Evolutionary conservation across 306 rosid genomes (phyloP).

Genomic region (Gastrolobium villosum): DNA sequence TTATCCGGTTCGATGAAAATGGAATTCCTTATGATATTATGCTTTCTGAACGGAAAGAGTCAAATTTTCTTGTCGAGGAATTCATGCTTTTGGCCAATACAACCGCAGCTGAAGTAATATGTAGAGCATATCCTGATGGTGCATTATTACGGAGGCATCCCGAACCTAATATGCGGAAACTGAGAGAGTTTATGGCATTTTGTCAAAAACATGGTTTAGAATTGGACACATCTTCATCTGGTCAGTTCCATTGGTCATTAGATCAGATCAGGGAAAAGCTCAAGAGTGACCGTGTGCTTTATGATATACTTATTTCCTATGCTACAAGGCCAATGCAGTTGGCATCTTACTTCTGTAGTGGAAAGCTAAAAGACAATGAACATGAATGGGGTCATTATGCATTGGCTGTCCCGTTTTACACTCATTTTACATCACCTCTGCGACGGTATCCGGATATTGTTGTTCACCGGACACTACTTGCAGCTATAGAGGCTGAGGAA

Average conservation of each 20-base stretch:
- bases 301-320: slow-evolving; percentile 69
- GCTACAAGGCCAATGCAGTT: slow-evolving; percentile 86
- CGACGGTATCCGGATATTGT: slow-evolving; percentile 96
- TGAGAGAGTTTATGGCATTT: slow-evolving; percentile 80
- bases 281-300: slow-evolving; percentile 74
- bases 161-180: slow-evolving; percentile 80
- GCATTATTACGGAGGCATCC: slow-evolving; percentile 94
- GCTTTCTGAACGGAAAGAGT: slow-evolving; percentile 63
- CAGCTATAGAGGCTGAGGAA: slow-evolving; percentile 86
- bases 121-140: slow-evolving; percentile 80
- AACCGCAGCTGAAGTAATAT: slow-evolving; percentile 85
- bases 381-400: slow-evolving; percentile 82
- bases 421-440: slow-evolving; percentile 93
- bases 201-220: slow-evolving; percentile 84
- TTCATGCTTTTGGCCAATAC: slow-evolving; percentile 89
- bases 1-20: slow-evolving; percentile 66
- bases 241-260: slow-evolving; percentile 67
- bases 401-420: slow-evolving; percentile 80
- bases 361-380: slow-evolving; percentile 63
- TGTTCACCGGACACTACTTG: slow-evolving; percentile 87
- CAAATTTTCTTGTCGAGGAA: slow-evolving; percentile 87
- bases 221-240: slow-evolving; percentile 80
- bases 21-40: slow-evolving; percentile 74
- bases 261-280: slow-evolving; percentile 74
- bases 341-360: slow-evolving; percentile 86